phyloP scores from a whole-genome alignment of 2,329 filamentous ascomycete genomes.

The Scolecobasidium constrictum region DNA sequence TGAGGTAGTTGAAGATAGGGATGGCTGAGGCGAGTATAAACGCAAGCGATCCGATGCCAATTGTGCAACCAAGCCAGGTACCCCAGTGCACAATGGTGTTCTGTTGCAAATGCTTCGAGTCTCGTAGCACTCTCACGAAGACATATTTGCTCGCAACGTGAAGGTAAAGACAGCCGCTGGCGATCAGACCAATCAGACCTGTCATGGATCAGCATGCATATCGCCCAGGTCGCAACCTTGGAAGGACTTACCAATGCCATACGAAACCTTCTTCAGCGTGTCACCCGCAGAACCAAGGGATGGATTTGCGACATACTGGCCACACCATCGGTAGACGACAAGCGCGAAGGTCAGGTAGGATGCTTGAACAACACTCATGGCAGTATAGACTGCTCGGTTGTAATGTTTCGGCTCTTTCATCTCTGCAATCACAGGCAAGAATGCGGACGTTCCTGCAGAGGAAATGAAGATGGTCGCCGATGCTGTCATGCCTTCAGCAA shows the following conservation, averaged over 20 bases:
- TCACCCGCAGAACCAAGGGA: slow-evolving; percentile 50
- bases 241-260: slow-evolving; percentile 38
- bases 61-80: slow-evolving; percentile 39
- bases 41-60: slow-evolving; percentile 30
- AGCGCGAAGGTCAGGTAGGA: slow-evolving; percentile 49
- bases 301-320: slow-evolving; percentile 51
- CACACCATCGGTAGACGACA: slow-evolving; percentile 52
- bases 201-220: neutral
- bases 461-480: slow-evolving; percentile 50
- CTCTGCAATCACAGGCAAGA: slow-evolving; percentile 54
- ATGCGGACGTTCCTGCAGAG: slow-evolving; percentile 47
- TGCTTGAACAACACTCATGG: slow-evolving; percentile 46
- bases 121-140: slow-evolving; percentile 44
- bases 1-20: slow-evolving; percentile 43
- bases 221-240: no score
- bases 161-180: slow-evolving; percentile 36
- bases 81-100: slow-evolving; percentile 42
- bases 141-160: slow-evolving; percentile 45
- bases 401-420: slow-evolving; percentile 51
- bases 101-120: slow-evolving; percentile 39
- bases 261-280: slow-evolving; percentile 49
- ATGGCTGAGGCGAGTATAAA: slow-evolving; percentile 44
- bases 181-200: slow-evolving; percentile 39
- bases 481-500: slow-evolving; percentile 48
- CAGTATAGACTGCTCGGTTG: slow-evolving; percentile 47